Evolutionary conservation across 1,284 basidiomycete species (phyloP).

Genomic region (Omphalotus olearius): DNA sequence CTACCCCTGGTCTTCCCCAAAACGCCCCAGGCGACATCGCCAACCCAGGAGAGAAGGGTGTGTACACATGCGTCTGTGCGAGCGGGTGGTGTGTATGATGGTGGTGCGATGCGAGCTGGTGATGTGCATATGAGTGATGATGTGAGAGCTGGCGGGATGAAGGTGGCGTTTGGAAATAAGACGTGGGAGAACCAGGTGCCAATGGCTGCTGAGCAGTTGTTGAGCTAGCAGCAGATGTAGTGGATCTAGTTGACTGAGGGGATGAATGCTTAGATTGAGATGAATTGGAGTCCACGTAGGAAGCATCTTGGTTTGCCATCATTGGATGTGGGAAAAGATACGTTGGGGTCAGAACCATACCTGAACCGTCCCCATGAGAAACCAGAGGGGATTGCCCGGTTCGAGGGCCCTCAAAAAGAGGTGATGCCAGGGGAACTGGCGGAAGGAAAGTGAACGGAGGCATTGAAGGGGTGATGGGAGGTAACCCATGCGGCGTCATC

Average conservation of each 20-base stretch:
- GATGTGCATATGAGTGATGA: not conserved
- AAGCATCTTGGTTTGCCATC: not conserved
- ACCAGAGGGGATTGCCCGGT: not conserved
- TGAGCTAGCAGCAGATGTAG: not conserved
- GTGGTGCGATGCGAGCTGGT: no score
- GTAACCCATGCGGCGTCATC: slow-evolving; percentile 65
- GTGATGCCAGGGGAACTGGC: slow-evolving; percentile 24
- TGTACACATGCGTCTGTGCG: slow-evolving; percentile 17
- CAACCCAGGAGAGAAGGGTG: slow-evolving; percentile 60
- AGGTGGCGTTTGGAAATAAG: slow-evolving; percentile 8
- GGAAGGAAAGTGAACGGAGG: slow-evolving; percentile 68
- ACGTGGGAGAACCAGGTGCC: not conserved
- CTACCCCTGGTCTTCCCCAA: slow-evolving; percentile 52
- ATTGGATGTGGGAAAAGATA: not conserved
- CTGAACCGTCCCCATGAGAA: not conserved
- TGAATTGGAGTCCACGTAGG: not conserved
- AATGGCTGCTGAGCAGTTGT: not conserved
- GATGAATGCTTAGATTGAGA: not conserved
- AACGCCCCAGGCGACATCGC: slow-evolving; percentile 70
- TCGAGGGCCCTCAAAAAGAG: not conserved
- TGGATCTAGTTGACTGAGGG: not conserved
- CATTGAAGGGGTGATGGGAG: slow-evolving; percentile 78
- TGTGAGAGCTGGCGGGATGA: slow-evolving; percentile 2
- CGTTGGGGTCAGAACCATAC: slow-evolving; percentile 3
- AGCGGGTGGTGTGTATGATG: not conserved